Percentiles rank a stretch among this genome's conserved stretches.
phyloP scores from a whole-genome alignment of 139 green algal genomes.

The Chlamydomonas sphaeroides region DNA sequence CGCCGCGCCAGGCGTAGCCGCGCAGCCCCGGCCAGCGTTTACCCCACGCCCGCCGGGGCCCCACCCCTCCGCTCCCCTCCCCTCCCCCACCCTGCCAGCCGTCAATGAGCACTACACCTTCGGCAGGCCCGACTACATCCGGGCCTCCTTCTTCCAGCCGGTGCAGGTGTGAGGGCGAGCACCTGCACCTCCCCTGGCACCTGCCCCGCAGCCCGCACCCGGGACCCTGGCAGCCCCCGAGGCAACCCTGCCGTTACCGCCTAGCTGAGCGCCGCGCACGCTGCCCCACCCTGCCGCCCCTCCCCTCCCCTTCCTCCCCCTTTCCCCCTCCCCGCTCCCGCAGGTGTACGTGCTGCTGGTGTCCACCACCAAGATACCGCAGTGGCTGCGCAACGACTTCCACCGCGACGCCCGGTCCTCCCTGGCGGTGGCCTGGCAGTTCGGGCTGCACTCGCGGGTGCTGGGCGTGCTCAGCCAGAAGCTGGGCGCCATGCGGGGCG shows the following conservation, averaged over 20 bases:
- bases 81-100: too few relatives aligned
- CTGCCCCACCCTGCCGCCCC: too few relatives aligned
- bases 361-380: not conserved
- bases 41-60: too few relatives aligned
- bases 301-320: too few relatives aligned
- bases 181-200: too few relatives aligned
- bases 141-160: not conserved
- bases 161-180: not conserved
- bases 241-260: too few relatives aligned
- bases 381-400: constrained; percentile 18
- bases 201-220: too few relatives aligned
- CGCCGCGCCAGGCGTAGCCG: too few relatives aligned
- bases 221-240: too few relatives aligned
- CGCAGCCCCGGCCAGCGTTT: too few relatives aligned
- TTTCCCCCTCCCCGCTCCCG: not conserved
- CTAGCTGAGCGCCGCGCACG: too few relatives aligned
- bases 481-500: not conserved
- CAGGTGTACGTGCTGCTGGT: constrained; percentile 7
- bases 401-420: not conserved
- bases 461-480: constrained; percentile 5
- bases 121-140: constrained; percentile 1
- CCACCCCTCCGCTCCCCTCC: too few relatives aligned
- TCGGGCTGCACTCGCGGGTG: not conserved
- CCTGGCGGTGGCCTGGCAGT: not conserved
- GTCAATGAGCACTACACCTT: constrained; percentile 20